Base-by-base conservation (phyloP, 352 stramenopile species). In the Thraustotheca clavata region DNA sequence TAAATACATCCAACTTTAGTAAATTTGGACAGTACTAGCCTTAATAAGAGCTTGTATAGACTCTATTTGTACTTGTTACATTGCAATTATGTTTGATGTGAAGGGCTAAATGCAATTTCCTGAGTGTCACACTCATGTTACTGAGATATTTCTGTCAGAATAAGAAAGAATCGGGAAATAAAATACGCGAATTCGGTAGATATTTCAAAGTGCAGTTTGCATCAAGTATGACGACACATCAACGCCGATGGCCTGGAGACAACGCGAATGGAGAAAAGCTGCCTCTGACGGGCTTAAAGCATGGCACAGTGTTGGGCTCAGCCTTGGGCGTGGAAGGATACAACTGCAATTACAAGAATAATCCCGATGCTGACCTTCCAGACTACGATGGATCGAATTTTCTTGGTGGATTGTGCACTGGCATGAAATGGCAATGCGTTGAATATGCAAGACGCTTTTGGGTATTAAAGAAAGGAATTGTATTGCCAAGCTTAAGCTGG, bases 341-440 rank as follows among this genome's bases (percentile, higher is more conserved):
- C 57, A 65, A 65, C 40, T 54, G 47, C 57, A 65, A 65, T 33
- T 65, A 65, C 57, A 65, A 65, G 57, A 65, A 65, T 46, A 65
- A 65, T 46, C 57, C 57, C 3, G n/a, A 54, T 32, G 57, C 57
- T 16, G 41, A 54, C 24, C 22, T 54, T 6, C 35, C 22, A 8
- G 11, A 65, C 31, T 65, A 65, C 57, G 57, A 65, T 32, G 57
- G 57, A 18, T 65, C 57, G 31, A 65, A 65, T 32, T 65, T 65
- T 26, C 57, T 65, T 46, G 39, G 57, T 20, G 57, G 57, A 7
- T 27, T 65, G 11, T 65, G 57, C 57, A 65, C 57, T 4, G 57
- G 57, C 38, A 65, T 65, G 57, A 65, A 65, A 33, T 65, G 57
- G 57, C 57, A 65, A 24, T 65, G 57, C 57, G 57, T 65, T 32